phyloP scores from a whole-genome alignment of 2,329 filamentous ascomycete genomes.

The Penicillium sp. region DNA sequence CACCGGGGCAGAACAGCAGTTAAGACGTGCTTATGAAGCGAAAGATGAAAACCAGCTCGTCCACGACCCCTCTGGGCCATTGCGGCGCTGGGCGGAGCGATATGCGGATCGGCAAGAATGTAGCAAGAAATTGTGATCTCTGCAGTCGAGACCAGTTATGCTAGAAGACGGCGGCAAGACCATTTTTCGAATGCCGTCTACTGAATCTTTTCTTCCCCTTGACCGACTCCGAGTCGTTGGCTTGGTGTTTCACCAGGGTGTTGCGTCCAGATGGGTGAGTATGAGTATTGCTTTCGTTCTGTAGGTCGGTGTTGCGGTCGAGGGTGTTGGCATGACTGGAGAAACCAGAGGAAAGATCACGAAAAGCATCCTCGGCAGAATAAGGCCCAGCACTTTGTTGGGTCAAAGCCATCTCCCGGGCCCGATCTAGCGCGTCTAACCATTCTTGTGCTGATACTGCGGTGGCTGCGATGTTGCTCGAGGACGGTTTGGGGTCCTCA shows the following conservation, averaged over 20 bases:
- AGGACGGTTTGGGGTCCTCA: conserved; percentile 79
- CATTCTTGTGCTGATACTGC: conserved; percentile 79
- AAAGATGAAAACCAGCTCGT: too few species aligned
- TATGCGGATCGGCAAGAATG: too few species aligned
- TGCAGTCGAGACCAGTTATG: too few species aligned
- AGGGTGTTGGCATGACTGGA: conserved; percentile 60
- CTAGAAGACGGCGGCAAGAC: conserved; percentile 83
- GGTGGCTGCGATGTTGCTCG: conserved; percentile 60
- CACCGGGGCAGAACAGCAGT: too few species aligned
- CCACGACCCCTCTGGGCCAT: too few species aligned
- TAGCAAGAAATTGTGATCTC: too few species aligned
- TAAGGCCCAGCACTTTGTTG: conserved; percentile 67
- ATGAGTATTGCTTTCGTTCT: conserved; percentile 29
- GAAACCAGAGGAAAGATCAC: conserved; percentile 66
- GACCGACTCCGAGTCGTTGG: conserved; percentile 52
- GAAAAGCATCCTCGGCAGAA: conserved; percentile 64
- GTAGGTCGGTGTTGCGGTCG: conserved; percentile 41
- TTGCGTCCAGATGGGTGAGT: conserved; percentile 45
- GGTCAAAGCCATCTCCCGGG: conserved; percentile 76
- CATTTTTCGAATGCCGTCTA: conserved; percentile 89
- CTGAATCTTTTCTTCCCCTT: conserved; percentile 71
- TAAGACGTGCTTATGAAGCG: too few species aligned
- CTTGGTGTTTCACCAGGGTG: conserved; percentile 43
- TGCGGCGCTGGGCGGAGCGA: too few species aligned
- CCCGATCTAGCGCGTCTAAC: conserved; percentile 83